phyloP scores from a whole-genome alignment of 129 eudicot species.

The Pittosporum tobira region DNA sequence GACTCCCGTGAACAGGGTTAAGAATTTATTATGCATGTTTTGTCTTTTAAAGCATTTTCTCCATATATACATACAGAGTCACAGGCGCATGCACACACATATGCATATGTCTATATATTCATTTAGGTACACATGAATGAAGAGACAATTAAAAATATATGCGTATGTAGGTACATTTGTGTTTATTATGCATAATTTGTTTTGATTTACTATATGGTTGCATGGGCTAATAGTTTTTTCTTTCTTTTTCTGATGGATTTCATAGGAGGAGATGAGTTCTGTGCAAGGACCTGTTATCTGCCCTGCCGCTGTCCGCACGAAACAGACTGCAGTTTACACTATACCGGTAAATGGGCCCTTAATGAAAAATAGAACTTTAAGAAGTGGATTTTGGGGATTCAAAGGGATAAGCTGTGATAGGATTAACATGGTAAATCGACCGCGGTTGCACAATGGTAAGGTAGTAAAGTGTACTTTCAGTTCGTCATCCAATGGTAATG shows the following conservation, averaged over 20 bases:
- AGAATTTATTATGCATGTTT: too few relatives aligned
- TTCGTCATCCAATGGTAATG: slow-evolving; percentile 82
- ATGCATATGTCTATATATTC: too few relatives aligned
- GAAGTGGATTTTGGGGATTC: slow-evolving; percentile 51
- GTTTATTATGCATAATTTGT: too few relatives aligned
- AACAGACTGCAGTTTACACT: slow-evolving; percentile 35
- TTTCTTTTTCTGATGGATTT: slow-evolving; percentile 3
- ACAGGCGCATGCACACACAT: too few relatives aligned
- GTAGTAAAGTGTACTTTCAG: slow-evolving; percentile 55
- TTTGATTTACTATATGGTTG: too few relatives aligned
- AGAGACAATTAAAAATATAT: too few relatives aligned
- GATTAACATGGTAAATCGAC: slow-evolving; percentile 29
- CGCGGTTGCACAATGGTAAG: slow-evolving; percentile 6
- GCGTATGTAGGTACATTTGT: too few relatives aligned
- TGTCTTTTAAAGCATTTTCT: too few relatives aligned
- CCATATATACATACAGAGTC: too few relatives aligned
- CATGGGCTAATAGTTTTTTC: too few relatives aligned
- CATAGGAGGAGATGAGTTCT: slow-evolving; percentile 52
- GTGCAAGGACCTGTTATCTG: slow-evolving; percentile 74
- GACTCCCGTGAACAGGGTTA: too few relatives aligned
- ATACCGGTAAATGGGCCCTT: slow-evolving; percentile 37
- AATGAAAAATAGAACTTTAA: slow-evolving; percentile 35
- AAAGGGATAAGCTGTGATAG: slow-evolving; percentile 29
- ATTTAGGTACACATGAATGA: too few relatives aligned
- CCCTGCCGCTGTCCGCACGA: slow-evolving; percentile 54